Conservation (phyloP, 2,329 filamentous ascomycete species). For the Fusarium sp. region DNA sequence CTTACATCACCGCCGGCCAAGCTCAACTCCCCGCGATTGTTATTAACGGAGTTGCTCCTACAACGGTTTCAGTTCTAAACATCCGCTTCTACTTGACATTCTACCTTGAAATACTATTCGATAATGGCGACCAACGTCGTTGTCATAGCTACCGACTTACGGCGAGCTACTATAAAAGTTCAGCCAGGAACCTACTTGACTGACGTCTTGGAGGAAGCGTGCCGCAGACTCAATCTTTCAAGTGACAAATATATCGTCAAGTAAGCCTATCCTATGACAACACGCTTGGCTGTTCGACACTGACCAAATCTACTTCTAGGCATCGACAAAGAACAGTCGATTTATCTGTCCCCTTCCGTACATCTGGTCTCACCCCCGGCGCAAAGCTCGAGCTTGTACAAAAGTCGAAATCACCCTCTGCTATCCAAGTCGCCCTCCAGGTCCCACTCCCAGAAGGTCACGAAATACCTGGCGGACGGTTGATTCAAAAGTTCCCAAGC, state of each 20-base stretch:
- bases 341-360: constrained; percentile 84
- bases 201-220: constrained; percentile 90
- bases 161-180: constrained; percentile 85
- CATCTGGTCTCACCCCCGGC: constrained; percentile 84
- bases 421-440: constrained; percentile 90
- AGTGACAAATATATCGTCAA: constrained; percentile 84
- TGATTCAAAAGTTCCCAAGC: constrained; percentile 89
- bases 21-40: constrained; percentile 33
- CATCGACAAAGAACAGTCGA: constrained; percentile 89
- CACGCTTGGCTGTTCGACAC: not conserved
- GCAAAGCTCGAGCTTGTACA: constrained; percentile 94
- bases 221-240: constrained; percentile 80
- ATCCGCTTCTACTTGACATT: not conserved
- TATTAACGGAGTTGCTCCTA: not conserved
- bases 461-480: constrained; percentile 72
- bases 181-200: constrained; percentile 83
- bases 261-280: constrained; percentile 59
- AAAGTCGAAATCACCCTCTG: constrained; percentile 85
- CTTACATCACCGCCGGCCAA: constrained; percentile 41
- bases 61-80: not conserved
- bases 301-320: constrained; percentile 57
- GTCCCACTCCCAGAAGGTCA: constrained; percentile 79
- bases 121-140: constrained; percentile 88
- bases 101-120: constrained; percentile 4
- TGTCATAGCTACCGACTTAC: constrained; percentile 84